Base-by-base conservation (phyloP, 1,284 basidiomycete species). In the Puccinia horiana region DNA sequence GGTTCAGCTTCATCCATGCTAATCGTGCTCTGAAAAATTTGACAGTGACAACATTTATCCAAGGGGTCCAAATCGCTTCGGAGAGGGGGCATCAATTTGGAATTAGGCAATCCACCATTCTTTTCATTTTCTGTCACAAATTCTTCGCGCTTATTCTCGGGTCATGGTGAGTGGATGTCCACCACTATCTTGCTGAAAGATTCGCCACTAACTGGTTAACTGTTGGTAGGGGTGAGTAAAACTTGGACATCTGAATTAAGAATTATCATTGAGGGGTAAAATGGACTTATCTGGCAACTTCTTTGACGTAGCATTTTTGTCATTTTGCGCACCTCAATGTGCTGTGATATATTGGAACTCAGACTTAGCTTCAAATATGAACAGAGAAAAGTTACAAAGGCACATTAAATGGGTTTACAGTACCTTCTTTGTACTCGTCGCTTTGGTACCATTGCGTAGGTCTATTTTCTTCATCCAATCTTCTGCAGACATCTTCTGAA, bases 331-430 rank as follows among this genome's bases (percentile, higher is more conserved):
- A 42, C 42, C 5, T 18, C 65, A 69, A 32, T 69, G 65, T 44
- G 65, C 65, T 42, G 42, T 42, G 65, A 69, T 69, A 18, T 42
- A 26, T 42, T 69, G 65, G 65, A 69, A 47, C 65, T 69, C 65
- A 69, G 20, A 69, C 23, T 47, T 42, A 14, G 65, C 65, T 42
- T 42, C 20, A 8, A 69, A 42, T 18, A n/a, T 69, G 40, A 69
- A 69, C 26, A 42, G 40, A 69, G 65, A 69, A 0, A n/a, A 11
- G n/a, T 44, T 69, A 29, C 37, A 47, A 69, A 69, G n/a, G 3
- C 4, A 42, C 18, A 69, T 69, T 29, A 69, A 69, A 47, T 69
- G 65, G 65, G 65, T n/a, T 8, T 69, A 42, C n/a, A 42, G 32
- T 29, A 44, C 8, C 37, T 69, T 69, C 42, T 69, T 69, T 69